phyloP scores from a whole-genome alignment of 495 filamentous ascomycete genomes.

The Neurospora sp. region DNA sequence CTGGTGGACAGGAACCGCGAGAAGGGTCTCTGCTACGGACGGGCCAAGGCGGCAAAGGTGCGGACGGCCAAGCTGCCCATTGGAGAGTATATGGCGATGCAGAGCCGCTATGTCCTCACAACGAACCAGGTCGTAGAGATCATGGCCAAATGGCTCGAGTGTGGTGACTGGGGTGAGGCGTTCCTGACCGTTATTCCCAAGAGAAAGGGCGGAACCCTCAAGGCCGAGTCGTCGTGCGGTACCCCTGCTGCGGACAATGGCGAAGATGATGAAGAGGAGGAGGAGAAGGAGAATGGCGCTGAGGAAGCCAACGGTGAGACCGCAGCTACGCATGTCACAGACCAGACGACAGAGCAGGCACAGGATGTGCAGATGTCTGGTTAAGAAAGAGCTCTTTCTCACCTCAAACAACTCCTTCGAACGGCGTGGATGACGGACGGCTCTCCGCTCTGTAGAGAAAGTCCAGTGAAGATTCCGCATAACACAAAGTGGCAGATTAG shows the following conservation, averaged over 20 bases:
- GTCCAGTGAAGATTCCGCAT: neutral
- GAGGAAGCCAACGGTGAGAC: constrained; percentile 10
- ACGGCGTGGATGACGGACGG: neutral
- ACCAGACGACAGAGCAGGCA: constrained; percentile 1
- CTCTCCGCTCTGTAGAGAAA: neutral
- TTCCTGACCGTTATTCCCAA: constrained; percentile 81
- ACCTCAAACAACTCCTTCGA: neutral
- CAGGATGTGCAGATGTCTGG: neutral
- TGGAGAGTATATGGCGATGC: constrained; percentile 83
- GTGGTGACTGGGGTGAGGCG: constrained; percentile 79
- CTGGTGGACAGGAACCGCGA: constrained; percentile 92
- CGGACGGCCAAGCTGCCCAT: constrained; percentile 87
- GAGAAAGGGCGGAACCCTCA: constrained; percentile 63
- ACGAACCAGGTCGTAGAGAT: constrained; percentile 97
- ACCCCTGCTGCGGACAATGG: constrained; percentile 12
- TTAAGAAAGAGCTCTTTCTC: neutral
- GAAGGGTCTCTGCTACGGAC: constrained; percentile 85
- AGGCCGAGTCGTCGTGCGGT: neutral
- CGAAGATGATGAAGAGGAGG: constrained; percentile 15
- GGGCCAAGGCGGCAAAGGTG: constrained; percentile 62
- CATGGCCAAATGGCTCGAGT: constrained; percentile 84
- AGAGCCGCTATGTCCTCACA: constrained; percentile 67
- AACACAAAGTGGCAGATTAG: neutral
- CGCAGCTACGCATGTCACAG: neutral
- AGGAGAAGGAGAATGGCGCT: constrained; percentile 13